These are phyloP conservation scores for Lanmaoa rubissima DNA, from an alignment of 768 basidiomycete genomes.

Conservation along the genomic window DNA sequence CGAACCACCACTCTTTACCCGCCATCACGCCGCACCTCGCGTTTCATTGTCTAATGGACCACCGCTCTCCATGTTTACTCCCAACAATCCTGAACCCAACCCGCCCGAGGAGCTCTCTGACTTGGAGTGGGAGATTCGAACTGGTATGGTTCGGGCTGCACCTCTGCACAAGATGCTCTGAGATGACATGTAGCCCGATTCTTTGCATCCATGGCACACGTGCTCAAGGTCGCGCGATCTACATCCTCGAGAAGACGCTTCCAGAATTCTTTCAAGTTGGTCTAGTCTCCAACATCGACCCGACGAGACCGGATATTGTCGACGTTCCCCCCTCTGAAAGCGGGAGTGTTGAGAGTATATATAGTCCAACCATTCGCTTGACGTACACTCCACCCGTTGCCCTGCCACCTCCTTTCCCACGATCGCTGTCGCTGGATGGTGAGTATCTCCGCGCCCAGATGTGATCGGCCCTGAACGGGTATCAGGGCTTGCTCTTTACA, in stretches of 20 bases:
- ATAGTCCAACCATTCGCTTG: conserved; percentile 61
- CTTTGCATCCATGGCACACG: neutral
- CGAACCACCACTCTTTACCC: conserved; percentile 17
- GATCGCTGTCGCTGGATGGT: conserved; percentile 72
- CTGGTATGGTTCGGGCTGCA: conserved; percentile 44
- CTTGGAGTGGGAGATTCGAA: conserved; percentile 75
- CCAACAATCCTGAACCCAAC: conserved; percentile 14
- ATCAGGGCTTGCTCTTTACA: conserved; percentile 68
- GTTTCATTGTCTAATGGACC: conserved; percentile 6
- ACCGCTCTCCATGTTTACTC: conserved; percentile 23
- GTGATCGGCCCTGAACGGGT: conserved; percentile 1
- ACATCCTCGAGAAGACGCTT: conserved; percentile 64
- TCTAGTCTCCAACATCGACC: conserved; percentile 56
- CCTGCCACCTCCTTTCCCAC: conserved; percentile 68
- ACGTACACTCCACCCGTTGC: conserved; percentile 66
- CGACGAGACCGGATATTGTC: conserved; percentile 34
- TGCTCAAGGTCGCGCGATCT: conserved; percentile 63
- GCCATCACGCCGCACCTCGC: conserved; percentile 1
- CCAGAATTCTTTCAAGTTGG: conserved; percentile 71
- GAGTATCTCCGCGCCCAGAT: conserved; percentile 7
- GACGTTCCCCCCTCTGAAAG: conserved; percentile 27
- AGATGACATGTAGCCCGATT: conserved; percentile 25
- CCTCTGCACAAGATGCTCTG: conserved; percentile 23
- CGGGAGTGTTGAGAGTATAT: conserved; percentile 44
- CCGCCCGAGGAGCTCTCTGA: conserved; percentile 46